phyloP scores from a whole-genome alignment of 2,329 filamentous ascomycete species.

The Fusarium vanettenii region DNA sequence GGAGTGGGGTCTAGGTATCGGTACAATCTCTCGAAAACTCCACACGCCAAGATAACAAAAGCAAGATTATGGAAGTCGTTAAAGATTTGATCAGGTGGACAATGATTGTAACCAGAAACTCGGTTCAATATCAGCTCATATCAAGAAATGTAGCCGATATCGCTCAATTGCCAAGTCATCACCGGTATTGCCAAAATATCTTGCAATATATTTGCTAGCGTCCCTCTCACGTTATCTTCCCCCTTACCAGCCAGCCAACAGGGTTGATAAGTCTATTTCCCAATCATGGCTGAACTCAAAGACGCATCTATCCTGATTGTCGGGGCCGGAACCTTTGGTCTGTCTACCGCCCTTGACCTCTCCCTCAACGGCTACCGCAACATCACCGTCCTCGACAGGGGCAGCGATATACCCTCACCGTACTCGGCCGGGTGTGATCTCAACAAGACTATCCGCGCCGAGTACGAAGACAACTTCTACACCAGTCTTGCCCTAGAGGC shows the following conservation, averaged over 20 bases:
- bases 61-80: neutral
- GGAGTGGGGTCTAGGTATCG: neutral
- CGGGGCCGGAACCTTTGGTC: slow-evolving; percentile 48
- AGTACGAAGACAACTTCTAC: slow-evolving; percentile 68
- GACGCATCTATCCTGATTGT: slow-evolving; percentile 36
- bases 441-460: slow-evolving; percentile 70
- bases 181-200: neutral
- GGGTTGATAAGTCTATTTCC: neutral
- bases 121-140: neutral
- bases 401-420: neutral
- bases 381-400: slow-evolving; percentile 50
- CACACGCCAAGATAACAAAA: neutral
- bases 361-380: slow-evolving; percentile 43
- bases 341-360: slow-evolving; percentile 45
- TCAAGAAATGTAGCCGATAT: neutral
- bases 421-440: slow-evolving; percentile 67
- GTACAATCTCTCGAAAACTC: neutral
- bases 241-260: neutral
- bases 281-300: neutral
- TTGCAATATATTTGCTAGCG: neutral
- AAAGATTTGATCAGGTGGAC: neutral
- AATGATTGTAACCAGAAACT: neutral
- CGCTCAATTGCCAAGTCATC: neutral
- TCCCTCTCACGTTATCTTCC: neutral
- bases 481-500: slow-evolving; percentile 64